Base-by-base conservation (phyloP, 768 basidiomycete species). In the Lactarius hengduanensis region DNA sequence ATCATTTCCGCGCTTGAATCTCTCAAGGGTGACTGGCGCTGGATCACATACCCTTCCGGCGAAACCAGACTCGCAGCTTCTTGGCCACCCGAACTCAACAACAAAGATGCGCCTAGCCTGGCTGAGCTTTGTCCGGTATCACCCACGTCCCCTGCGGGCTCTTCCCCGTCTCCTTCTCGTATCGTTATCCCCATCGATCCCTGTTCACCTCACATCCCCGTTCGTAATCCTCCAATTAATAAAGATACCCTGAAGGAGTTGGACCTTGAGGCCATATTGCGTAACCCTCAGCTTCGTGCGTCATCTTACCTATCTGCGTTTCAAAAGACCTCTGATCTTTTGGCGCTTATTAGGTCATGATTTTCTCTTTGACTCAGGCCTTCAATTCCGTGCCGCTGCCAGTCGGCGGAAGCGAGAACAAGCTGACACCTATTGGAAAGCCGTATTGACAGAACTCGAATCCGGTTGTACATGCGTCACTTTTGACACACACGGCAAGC, bases 231-330 rank as follows among this genome's bases (percentile, higher is more conserved):
- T 0, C 83, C 89, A 53, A 91, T 96, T 74, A 94, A 92, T 72
- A 83, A 90, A 45, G 85, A 87, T 54, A 93, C 92, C 1, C 81
- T 97, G 71, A 87, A 86, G 72, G 92, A 94, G 73, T 81, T 97
- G 59, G 94, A 97, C 75, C 80, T 96, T 22, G 85, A 89, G 65
- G 85, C 89, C 61, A 94, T 96, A 71, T 81, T 96, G 64, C 86
- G 91, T 57, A 94, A 94, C 76, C 92, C 93, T 28, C 93, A 95
- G 74, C 88, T 96, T 66, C 90, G 95, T 92, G 78, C 79, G 88
- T 89, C 26, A 64, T 66, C 47, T 50, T 34, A 53, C 53, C n/a
- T 47, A 56, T 47, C 53, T n/a, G 34, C 40, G 34, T 55, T 53
- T 50, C 43, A 50, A 65, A 36, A 40, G 22, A 47, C 57, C 50